Evolutionary conservation across 495 filamentous ascomycete species (phyloP).

Genomic region (Immersiella caudata): DNA sequence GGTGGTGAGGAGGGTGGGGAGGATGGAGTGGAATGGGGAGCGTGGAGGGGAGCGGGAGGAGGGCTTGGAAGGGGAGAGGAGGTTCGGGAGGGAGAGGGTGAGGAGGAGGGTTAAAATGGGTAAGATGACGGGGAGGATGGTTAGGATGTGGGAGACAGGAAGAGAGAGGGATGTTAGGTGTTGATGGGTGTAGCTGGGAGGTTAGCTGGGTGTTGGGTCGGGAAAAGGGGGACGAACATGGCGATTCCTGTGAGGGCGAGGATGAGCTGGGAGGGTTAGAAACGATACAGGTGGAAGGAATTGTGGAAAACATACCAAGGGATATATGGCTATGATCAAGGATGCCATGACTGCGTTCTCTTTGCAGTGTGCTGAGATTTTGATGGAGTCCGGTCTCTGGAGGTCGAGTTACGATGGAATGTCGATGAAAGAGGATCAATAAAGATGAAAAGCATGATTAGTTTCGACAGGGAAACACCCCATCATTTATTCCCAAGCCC

Average conservation of each 20-base stretch:
- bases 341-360: too few species aligned
- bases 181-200: slow-evolving; percentile 52
- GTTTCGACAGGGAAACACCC: background rate
- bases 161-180: slow-evolving; percentile 54
- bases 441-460: background rate
- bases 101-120: slow-evolving; percentile 54
- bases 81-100: slow-evolving; percentile 29
- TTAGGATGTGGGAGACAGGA: slow-evolving; percentile 52
- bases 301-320: background rate
- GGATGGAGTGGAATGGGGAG: slow-evolving; percentile 36
- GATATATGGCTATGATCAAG: slow-evolving; percentile 7
- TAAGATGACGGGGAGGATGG: slow-evolving; percentile 53
- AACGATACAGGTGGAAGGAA: background rate
- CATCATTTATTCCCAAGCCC: background rate
- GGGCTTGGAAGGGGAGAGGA: slow-evolving; percentile 21
- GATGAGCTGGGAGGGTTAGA: slow-evolving; percentile 19
- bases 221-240: slow-evolving; percentile 27
- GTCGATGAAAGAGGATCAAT: background rate
- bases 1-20: slow-evolving; percentile 42
- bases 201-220: slow-evolving; percentile 10
- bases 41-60: background rate
- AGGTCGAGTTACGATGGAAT: too few species aligned
- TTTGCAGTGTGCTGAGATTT: too few species aligned
- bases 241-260: slow-evolving; percentile 35
- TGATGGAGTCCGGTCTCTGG: background rate